Percentiles rank a stretch among this genome's conserved stretches.
Evolutionary conservation across 2,329 filamentous ascomycete species (phyloP).

Genomic region (Cylindrodendrum hubeiense): DNA sequence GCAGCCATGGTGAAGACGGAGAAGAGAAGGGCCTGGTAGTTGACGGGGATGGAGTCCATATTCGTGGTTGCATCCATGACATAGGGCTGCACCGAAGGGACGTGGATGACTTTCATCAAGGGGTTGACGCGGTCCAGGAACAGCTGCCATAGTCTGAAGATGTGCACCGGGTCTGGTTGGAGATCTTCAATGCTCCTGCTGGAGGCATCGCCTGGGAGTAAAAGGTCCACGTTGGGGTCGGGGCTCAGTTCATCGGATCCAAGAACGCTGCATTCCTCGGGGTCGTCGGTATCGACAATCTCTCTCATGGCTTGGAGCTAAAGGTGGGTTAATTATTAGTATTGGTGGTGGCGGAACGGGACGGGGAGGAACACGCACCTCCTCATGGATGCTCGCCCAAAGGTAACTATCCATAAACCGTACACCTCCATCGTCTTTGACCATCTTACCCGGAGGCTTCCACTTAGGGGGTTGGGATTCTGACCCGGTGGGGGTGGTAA

Average conservation of each 20-base stretch:
- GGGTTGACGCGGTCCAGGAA: constrained; percentile 83
- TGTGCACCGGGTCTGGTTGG: constrained; percentile 74
- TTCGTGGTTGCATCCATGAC: constrained; percentile 73
- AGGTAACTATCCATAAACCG: constrained; percentile 70
- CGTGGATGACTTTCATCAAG: constrained; percentile 78
- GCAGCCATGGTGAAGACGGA: constrained; percentile 74
- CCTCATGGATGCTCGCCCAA: constrained; percentile 66
- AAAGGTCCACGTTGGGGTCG: constrained; percentile 64
- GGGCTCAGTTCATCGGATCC: constrained; percentile 64
- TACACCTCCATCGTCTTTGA: constrained; percentile 66
- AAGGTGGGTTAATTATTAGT: constrained; percentile 25
- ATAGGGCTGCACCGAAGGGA: constrained; percentile 75
- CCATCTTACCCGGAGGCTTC: constrained; percentile 64
- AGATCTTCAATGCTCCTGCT: constrained; percentile 60
- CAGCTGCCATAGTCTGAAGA: constrained; percentile 80
- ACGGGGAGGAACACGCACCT: constrained; percentile 56
- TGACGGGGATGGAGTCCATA: constrained; percentile 66
- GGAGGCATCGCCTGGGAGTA: constrained; percentile 58
- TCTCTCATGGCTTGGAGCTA: constrained; percentile 70
- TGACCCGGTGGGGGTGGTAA: constrained; percentile 43
- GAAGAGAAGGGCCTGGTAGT: constrained; percentile 72
- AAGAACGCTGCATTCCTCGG: constrained; percentile 61
- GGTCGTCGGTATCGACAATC: constrained; percentile 64
- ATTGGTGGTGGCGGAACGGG: constrained; percentile 59
- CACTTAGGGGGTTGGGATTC: constrained; percentile 51